phyloP scores from a whole-genome alignment of 257 asterid species.

The Jaltomata sinuosa region DNA sequence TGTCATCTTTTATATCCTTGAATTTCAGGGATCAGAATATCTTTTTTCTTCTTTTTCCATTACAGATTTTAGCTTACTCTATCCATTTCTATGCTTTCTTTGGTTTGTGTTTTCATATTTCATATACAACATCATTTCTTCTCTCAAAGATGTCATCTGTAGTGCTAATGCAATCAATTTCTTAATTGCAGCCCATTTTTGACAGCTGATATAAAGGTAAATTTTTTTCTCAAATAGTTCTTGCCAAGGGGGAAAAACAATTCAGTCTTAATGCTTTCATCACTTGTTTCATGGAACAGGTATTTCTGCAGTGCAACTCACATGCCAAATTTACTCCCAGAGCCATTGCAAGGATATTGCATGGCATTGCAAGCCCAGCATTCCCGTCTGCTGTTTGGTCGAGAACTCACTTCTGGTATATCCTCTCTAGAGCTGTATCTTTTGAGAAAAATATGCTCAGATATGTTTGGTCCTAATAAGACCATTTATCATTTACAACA shows the following conservation, averaged over 20 bases:
- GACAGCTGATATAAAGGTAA: conserved; percentile 87
- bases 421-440: neutral
- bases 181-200: conserved; percentile 64
- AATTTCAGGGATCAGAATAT: neutral
- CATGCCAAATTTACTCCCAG: conserved; percentile 82
- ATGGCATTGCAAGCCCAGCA: conserved; percentile 87
- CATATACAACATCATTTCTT: neutral
- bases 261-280: conserved; percentile 9
- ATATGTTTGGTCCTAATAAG: neutral
- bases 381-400: conserved; percentile 84
- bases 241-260: neutral
- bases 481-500: neutral
- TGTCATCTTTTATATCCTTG: neutral
- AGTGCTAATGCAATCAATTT: conserved; percentile 16
- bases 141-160: neutral
- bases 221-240: neutral
- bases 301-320: conserved; percentile 74
- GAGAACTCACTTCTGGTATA: conserved; percentile 93
- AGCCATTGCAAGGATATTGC: conserved; percentile 90
- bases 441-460: neutral
- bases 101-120: neutral
- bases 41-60: neutral
- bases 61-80: neutral
- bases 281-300: conserved; percentile 38
- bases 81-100: neutral